phyloP scores from a whole-genome alignment of 2,329 filamentous ascomycete genomes.

The Tolypocladium sp. region DNA sequence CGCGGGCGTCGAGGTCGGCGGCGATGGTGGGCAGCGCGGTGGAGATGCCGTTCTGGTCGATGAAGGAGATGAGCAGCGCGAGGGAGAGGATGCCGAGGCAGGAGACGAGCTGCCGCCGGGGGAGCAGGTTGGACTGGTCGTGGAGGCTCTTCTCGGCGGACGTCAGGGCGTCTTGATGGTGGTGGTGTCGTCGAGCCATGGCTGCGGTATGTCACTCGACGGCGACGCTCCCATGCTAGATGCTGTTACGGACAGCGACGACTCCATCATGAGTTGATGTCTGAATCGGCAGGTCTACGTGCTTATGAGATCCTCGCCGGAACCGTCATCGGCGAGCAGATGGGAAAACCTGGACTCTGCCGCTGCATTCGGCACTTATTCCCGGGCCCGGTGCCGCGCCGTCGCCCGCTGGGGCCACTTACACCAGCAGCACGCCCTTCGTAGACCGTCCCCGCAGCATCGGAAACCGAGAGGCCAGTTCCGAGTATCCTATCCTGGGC shows the following conservation, averaged over 20 bases:
- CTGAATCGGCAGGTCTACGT: not conserved
- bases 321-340: not conserved
- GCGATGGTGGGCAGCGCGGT: conserved; percentile 42
- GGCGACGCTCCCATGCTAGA: not conserved
- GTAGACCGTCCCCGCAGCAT: not conserved
- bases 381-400: not conserved
- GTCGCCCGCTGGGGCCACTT: not conserved
- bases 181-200: not conserved
- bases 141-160: conserved; percentile 34
- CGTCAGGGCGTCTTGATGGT: not conserved
- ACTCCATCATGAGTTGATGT: not conserved
- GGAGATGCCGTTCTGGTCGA: conserved; percentile 48
- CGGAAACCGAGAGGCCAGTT: not conserved
- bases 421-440: not conserved
- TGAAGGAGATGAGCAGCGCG: conserved; percentile 43
- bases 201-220: not conserved
- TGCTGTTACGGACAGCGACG: not conserved
- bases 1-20: conserved; percentile 32
- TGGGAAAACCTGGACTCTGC: not conserved
- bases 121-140: conserved; percentile 50
- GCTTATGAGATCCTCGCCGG: not conserved
- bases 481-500: no score
- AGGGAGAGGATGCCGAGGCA: conserved; percentile 44
- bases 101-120: conserved; percentile 35
- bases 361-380: not conserved